Evolutionary conservation across 139 green algal species (phyloP).

Genomic region (Trebouxia sp.): DNA sequence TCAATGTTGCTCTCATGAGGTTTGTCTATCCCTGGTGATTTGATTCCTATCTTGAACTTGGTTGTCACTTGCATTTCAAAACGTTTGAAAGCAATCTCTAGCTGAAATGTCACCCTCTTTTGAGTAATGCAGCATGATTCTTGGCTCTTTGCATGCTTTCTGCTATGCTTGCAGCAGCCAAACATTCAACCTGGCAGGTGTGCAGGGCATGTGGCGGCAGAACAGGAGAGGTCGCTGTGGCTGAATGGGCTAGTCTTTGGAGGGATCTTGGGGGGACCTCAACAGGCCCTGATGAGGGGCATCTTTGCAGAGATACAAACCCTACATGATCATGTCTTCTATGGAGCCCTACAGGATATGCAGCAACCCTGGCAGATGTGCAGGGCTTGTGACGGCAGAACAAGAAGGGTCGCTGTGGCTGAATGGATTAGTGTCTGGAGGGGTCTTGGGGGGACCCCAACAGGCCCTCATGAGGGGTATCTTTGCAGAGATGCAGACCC

Average conservation of each 20-base stretch:
- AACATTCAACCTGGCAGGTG: no score
- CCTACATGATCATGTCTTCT: slow-evolving; percentile 62
- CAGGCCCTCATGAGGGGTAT: slow-evolving; percentile 20
- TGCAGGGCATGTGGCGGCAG: not conserved
- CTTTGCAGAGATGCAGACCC: slow-evolving; percentile 37
- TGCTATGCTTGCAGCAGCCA: no score
- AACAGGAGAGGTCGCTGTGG: not conserved
- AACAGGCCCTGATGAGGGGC: slow-evolving; percentile 17
- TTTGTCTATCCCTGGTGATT: no score
- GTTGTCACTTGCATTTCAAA: no score
- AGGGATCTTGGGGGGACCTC: not conserved
- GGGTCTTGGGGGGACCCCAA: not conserved
- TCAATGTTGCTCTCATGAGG: no score
- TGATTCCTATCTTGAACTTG: no score
- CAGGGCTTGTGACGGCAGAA: not conserved
- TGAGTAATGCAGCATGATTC: no score
- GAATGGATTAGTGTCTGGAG: slow-evolving; percentile 9
- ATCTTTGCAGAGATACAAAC: slow-evolving; percentile 39
- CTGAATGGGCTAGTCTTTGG: not conserved
- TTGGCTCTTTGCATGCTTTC: no score
- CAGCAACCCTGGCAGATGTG: no score
- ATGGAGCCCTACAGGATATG: slow-evolving; percentile 42
- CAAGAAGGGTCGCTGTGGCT: not conserved
- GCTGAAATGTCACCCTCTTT: no score
- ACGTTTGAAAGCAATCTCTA: no score